These are phyloP conservation scores for Logfia minima DNA, from an alignment of 129 eudicot species.

Conservation along the genomic window DNA sequence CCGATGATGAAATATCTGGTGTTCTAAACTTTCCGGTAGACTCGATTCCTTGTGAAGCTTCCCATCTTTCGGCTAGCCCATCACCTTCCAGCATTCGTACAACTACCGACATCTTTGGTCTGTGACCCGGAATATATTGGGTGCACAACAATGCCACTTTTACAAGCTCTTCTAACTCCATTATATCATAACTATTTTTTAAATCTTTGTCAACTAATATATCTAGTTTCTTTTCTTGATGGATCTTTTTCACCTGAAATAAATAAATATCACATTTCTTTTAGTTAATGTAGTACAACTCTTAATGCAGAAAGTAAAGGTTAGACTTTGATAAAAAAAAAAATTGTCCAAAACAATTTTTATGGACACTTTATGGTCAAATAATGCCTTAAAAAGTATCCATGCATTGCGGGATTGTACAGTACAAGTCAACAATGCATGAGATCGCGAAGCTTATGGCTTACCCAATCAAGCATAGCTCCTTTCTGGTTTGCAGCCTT, in stretches of 20 bases:
- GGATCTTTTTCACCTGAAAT: slow-evolving; percentile 68
- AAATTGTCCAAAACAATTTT: not conserved
- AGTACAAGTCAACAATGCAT: slow-evolving; percentile 20
- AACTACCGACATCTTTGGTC: slow-evolving; percentile 91
- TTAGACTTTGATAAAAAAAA: not conserved
- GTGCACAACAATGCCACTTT: slow-evolving; percentile 88
- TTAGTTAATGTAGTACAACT: not conserved
- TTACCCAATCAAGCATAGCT: slow-evolving; percentile 88
- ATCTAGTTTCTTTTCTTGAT: slow-evolving; percentile 76
- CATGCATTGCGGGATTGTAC: not conserved
- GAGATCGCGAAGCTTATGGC: slow-evolving; percentile 8
- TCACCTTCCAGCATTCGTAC: slow-evolving; percentile 91
- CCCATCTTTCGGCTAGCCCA: slow-evolving; percentile 90
- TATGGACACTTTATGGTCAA: not conserved
- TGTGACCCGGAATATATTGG: slow-evolving; percentile 68
- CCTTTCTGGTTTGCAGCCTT: slow-evolving; percentile 87
- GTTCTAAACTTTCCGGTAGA: slow-evolving; percentile 48
- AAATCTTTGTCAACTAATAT: slow-evolving; percentile 69
- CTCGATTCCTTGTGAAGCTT: slow-evolving; percentile 65
- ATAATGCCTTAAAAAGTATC: not conserved
- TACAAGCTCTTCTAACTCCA: slow-evolving; percentile 78
- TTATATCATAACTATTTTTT: slow-evolving; percentile 49
- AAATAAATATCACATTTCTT: not conserved
- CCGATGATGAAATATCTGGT: slow-evolving; percentile 64
- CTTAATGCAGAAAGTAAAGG: not conserved